These are phyloP conservation scores for Globisporangium iwayamae DNA, from an alignment of 352 stramenopile species.

Conservation along the genomic window DNA sequence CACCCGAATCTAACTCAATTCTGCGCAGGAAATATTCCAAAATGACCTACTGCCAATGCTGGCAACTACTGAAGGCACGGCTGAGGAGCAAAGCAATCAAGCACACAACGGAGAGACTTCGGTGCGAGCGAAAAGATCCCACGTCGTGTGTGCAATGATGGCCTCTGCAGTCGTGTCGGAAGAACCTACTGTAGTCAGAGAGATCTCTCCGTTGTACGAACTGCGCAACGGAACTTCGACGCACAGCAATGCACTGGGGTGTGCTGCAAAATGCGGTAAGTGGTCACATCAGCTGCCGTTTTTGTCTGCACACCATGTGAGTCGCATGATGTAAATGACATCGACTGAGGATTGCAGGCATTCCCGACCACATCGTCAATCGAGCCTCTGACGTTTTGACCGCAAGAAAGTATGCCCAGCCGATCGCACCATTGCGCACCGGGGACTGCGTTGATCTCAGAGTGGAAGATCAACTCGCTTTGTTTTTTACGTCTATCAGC, in stretches of 20 bases:
- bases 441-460: slow-evolving; percentile 25
- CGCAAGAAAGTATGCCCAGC: slow-evolving; percentile 22
- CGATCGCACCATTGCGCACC: slow-evolving; percentile 22
- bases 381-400: slow-evolving; percentile 47
- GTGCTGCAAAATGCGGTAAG: slow-evolving; percentile 60
- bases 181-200: slow-evolving; percentile 16
- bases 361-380: slow-evolving; percentile 34
- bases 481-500: slow-evolving; percentile 47
- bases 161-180: slow-evolving; percentile 26
- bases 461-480: slow-evolving; percentile 37
- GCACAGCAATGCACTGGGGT: slow-evolving; percentile 73
- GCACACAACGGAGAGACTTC: background rate
- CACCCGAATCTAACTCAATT: background rate
- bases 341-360: slow-evolving; percentile 26
- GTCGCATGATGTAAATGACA: background rate
- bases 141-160: slow-evolving; percentile 57
- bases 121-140: background rate
- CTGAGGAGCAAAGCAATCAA: background rate
- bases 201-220: slow-evolving; percentile 54
- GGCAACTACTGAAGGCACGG: background rate
- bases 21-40: slow-evolving; percentile 57
- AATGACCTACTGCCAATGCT: slow-evolving; percentile 28
- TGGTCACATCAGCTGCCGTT: background rate
- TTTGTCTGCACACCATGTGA: background rate
- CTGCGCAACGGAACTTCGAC: slow-evolving; percentile 51